Percentiles rank a stretch among this genome's conserved stretches.
Conservation (phyloP, 1,284 basidiomycete species). For the Rhodotorula glutinis region DNA sequence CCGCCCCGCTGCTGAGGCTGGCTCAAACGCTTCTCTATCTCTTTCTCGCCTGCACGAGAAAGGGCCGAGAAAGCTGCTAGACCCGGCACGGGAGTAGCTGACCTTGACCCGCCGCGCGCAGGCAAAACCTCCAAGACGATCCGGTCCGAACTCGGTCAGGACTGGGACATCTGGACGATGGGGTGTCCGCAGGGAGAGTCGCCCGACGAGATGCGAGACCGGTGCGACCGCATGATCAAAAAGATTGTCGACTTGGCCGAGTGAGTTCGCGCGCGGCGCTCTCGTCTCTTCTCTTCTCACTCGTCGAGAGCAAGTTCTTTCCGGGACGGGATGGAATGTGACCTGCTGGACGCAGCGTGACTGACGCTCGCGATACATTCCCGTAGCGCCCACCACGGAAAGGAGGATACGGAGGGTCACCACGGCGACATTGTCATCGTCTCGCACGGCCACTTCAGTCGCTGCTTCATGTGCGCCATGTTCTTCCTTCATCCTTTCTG, state of each 20-base stretch:
- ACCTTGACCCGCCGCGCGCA: neutral
- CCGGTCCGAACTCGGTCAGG: conserved; percentile 38
- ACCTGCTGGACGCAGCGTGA: no score
- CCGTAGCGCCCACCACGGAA: conserved; percentile 52
- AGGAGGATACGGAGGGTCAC: conserved; percentile 19
- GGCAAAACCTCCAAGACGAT: conserved; percentile 30
- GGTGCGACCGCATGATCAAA: conserved; percentile 69
- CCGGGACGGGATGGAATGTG: no score
- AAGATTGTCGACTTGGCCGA: conserved; percentile 53
- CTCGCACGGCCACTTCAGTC: conserved; percentile 62
- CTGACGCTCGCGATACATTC: neutral
- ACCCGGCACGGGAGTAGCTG: no score
- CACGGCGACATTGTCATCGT: conserved; percentile 43
- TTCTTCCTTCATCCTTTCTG: no score
- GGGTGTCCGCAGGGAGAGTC: conserved; percentile 83
- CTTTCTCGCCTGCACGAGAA: no score
- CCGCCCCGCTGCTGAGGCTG: no score
- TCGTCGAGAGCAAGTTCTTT: neutral
- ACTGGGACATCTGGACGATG: conserved; percentile 41
- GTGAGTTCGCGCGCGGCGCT: neutral
- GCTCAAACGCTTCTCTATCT: no score
- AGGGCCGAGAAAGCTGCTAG: no score
- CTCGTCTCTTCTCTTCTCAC: neutral
- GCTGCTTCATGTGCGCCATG: conserved; percentile 63
- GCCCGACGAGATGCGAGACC: conserved; percentile 68